Evolutionary conservation across 768 basidiomycete genomes (phyloP), one percentile per base, ranked within the genome.

Genomic region (Lentinus tigrinus): DNA sequence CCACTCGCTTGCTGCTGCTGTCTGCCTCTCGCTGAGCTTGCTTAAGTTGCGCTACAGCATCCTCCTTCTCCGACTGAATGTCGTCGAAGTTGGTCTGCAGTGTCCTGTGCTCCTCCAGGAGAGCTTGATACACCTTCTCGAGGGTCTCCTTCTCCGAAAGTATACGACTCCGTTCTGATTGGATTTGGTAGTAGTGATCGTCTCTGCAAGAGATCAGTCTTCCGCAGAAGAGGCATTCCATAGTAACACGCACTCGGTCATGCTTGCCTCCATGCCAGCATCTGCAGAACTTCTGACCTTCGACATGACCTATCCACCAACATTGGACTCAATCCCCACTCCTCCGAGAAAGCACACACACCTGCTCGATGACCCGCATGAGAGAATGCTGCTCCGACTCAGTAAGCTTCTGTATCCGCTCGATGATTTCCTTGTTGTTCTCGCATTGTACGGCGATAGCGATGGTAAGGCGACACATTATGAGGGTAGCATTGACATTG

Each of bases 341-440:
- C 44, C 19, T 59, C 54, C 27, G 31, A 40, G 16, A 37, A 49
- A 40, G 17, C 1, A 13, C 37, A 71, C 81, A 52, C 57, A 92
- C 94, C 80, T 92, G 89, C 72, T 97, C 95, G 58, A 97, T 96
- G 39, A 92, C 90, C 72, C 83, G 88, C 95, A 97, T 98, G 52
- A 97, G 75, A 67, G 85, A 80, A 69, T 93, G 91, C 74, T 97
- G 95, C 67, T 94, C 87, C 17, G 75, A 79, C 72, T 96, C 90
- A 59, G 83, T 88, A 61, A 97, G 72, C 2, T 82, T 80, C 67
- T 95, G 94, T 36, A 98, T 98, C 73, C 85, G 89, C 69, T 85
- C 87, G 60, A 98, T 94, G 63, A 95, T 89, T 61, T 87, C 84
- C 75, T 93, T 85, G 67, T 95, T 95, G 70, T 83, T 83, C 70